Percentiles rank a stretch among this genome's conserved stretches.
Evolutionary conservation across 768 basidiomycete species (phyloP).

Genomic region (Harrya chromipes): DNA sequence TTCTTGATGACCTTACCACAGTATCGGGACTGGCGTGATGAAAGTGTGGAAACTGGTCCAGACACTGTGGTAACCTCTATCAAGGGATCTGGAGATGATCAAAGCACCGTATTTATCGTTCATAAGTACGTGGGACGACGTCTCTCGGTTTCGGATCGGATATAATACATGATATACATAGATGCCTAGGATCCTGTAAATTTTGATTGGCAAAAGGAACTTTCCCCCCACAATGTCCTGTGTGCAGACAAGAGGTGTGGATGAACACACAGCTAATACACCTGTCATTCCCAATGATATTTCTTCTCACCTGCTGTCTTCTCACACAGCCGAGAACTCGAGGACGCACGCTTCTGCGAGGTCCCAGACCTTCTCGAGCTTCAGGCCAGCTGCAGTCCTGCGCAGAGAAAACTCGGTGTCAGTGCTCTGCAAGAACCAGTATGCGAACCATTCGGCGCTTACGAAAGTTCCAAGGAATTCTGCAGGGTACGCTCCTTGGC

Average conservation of each 20-base stretch:
- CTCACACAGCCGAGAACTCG: slow-evolving; percentile 24
- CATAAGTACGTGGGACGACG: not conserved
- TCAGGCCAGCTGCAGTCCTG: slow-evolving; percentile 25
- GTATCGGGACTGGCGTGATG: slow-evolving; percentile 69
- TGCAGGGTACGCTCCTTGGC: slow-evolving; percentile 32
- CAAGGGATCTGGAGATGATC: not conserved
- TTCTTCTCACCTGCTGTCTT: not conserved
- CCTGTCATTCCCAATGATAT: not conserved
- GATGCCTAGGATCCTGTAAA: not conserved
- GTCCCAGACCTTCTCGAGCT: slow-evolving; percentile 32
- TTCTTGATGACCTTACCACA: slow-evolving; percentile 24
- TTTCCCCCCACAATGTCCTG: slow-evolving; percentile 1
- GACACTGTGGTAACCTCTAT: slow-evolving; percentile 20
- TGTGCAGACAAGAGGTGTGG: slow-evolving; percentile 8
- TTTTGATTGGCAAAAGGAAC: not conserved
- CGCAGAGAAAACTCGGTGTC: not conserved
- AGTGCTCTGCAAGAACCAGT: not conserved
- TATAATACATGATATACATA: not conserved
- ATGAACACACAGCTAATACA: slow-evolving; percentile 14
- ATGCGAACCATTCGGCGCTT: slow-evolving; percentile 3
- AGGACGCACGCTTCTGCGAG: slow-evolving; percentile 25
- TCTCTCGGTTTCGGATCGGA: not conserved
- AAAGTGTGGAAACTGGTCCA: slow-evolving; percentile 69
- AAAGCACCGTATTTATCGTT: not conserved
- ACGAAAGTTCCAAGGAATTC: slow-evolving; percentile 31